Percentiles rank a stretch among this genome's conserved stretches.
Conservation (phyloP, 495 filamentous ascomycete species). For the Hypoxylon fuscum region DNA sequence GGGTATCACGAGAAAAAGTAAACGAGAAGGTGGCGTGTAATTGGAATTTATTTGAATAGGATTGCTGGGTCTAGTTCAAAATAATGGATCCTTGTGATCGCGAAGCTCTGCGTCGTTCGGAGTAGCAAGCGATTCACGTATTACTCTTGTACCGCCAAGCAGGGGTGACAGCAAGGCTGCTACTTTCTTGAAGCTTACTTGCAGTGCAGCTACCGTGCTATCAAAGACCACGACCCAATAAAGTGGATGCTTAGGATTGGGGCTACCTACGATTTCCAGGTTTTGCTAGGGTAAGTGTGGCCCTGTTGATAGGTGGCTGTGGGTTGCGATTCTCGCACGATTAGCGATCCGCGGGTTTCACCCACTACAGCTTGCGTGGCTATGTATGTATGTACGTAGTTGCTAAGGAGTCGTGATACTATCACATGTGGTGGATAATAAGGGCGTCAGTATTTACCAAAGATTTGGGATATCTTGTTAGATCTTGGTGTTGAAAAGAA, state of each 20-base stretch:
- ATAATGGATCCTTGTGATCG: neutral
- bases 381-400: neutral
- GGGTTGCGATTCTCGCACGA: slow-evolving; percentile 12
- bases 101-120: slow-evolving; percentile 17
- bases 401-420: no score
- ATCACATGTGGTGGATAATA: no score
- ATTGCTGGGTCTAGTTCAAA: neutral
- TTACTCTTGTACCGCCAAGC: no score
- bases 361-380: neutral
- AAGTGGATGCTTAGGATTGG: neutral
- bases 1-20: slow-evolving; percentile 19
- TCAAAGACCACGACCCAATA: no score
- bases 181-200: neutral
- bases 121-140: neutral
- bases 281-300: neutral
- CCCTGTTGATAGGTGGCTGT: neutral
- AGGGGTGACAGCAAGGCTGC: slow-evolving; percentile 8
- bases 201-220: no score
- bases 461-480: no score
- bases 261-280: neutral
- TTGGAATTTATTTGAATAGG: slow-evolving; percentile 15
- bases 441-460: no score
- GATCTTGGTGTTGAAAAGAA: no score
- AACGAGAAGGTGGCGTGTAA: neutral
- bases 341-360: slow-evolving; percentile 23